Evolutionary conservation across 306 rosid genomes (phyloP), one percentile per base, ranked within the genome.

Genomic region (Prunus persica): DNA sequence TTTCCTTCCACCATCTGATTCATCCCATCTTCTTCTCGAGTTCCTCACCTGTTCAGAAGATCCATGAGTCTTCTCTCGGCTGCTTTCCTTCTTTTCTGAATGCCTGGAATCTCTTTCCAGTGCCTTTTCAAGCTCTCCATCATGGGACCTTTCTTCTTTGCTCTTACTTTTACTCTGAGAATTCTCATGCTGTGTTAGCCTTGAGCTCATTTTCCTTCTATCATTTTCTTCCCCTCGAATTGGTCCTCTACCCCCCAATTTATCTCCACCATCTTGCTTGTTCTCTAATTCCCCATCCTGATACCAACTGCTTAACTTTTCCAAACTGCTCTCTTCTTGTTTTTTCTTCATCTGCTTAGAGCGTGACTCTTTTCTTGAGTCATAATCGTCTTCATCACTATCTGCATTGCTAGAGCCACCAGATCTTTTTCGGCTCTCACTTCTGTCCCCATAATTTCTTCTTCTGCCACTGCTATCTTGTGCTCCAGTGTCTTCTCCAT

Each of bases 11-110:
- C 78, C 64, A 65, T 91, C 98, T 46, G 84, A 81, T 47, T 93
- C 98, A 81, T 96, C 99, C 99, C 99, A 96, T 77, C 88, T 92
- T 87, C 97, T 92, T 74, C 99, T 90, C 3, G 97, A 82, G 82
- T 79, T 95, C 82, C 78, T 89, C 11, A 25, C 79, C 82, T 80
- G 92, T 66, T 89, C 98, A 16, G 92, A 84, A 49, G 91, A 88
- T 32, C 91, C 98, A 65, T 87, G 93, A 13, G 87, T 83, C 84
- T 90, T 92, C 72, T 94, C 98, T 57, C 89, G 79, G 22, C 89
- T 82, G 16, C 82, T 86, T 54, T 91, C 95, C 65, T 89, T 83
- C 89, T 73, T 90, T 55, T 87, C 97, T 1, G 83, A 84, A 67
- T 85, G 78, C 82, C 72, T 89, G 46, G 84, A 85, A 79, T 92